Base-by-base conservation (phyloP, 2,329 filamentous ascomycete genomes). In the Hymenoscyphus scutula region DNA sequence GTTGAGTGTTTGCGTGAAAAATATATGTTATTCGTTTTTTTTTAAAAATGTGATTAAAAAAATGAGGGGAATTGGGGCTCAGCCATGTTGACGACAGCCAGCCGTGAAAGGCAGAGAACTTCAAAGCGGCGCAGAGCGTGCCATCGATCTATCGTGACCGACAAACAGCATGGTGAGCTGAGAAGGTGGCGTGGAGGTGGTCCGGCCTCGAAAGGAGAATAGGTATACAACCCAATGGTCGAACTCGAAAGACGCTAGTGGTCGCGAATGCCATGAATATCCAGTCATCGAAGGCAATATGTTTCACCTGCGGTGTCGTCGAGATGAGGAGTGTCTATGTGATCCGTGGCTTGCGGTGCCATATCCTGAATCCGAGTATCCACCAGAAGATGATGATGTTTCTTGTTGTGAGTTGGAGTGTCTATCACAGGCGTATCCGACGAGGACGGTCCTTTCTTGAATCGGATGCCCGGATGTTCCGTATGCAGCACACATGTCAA, bases 391-490 rank as follows among this genome's bases (percentile, higher is more conserved):
- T 8, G 65, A 67, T 34, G 66, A 64, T 54, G 65, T 65, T 58
- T 67, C 61, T 45, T 61, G 61, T 56, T 64, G 54, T 32, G 69
- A 64, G 19, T 59, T 62, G 5, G 72, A 71, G 69, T 89, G 86
- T 45, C 66, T 73, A 27, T 79, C 75, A 72, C 88, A 91, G 51
- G 84, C 81, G 69, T 89, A 90, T 60, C 88, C 88, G 27, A 90
- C 87, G n/a, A 89, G 78, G 4, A 91, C 82, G 0, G 83, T 87
- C 74, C 85, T 88, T 72, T 89, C 87, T 69, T 86, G 83, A 34
- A 88, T 78, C n/a, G 68, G 68, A 70, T 91, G 88, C 41, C 85
- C 85, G 66, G 81, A 81, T 67, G 85, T 84, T 59, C 84, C 85
- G 71, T 86, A 84, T 58, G 81, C 80, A 48, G 82, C 78, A 71